A percentile compares a stretch with the other conserved stretches of the same genome.
Conservation (phyloP, 345 rosid genomes). For the Eutrema yunnanense region DNA sequence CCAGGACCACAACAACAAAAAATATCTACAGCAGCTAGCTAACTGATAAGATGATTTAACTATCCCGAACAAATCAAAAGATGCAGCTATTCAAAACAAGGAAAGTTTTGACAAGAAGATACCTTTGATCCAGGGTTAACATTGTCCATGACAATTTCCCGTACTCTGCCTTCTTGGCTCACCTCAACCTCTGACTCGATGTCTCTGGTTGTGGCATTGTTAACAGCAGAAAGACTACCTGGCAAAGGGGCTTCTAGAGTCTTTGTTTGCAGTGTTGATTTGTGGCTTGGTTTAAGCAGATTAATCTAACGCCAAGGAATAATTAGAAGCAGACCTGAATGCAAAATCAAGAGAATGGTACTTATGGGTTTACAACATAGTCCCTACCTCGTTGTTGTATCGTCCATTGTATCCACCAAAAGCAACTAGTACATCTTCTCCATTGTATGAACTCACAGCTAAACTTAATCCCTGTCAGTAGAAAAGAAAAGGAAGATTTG, state of each 20-base stretch:
- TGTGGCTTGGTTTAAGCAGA: slow-evolving; percentile 94
- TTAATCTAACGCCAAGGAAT: slow-evolving; percentile 46
- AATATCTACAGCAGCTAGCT: background rate
- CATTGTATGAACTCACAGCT: slow-evolving; percentile 67
- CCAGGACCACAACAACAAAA: background rate
- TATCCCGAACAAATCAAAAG: background rate
- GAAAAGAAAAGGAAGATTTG: background rate
- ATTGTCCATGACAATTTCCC: slow-evolving; percentile 84
- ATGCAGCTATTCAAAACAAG: background rate
- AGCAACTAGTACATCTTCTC: slow-evolving; percentile 84
- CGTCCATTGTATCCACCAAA: slow-evolving; percentile 99
- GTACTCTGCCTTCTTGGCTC: slow-evolving; percentile 76
- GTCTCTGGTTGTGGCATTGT: slow-evolving; percentile 69
- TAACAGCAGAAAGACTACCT: slow-evolving; percentile 75
- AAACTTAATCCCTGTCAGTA: slow-evolving; percentile 78
- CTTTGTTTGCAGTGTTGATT: slow-evolving; percentile 75
- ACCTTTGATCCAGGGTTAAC: slow-evolving; percentile 53
- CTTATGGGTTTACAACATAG: background rate
- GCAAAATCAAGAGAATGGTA: background rate
- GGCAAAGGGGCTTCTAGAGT: slow-evolving; percentile 50
- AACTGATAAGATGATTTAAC: background rate
- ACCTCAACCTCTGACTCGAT: slow-evolving; percentile 70
- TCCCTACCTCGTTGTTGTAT: slow-evolving; percentile 77
- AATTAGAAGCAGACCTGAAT: slow-evolving; percentile 15
- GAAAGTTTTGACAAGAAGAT: slow-evolving; percentile 13